These are phyloP conservation scores for Aspergillus wentii DNA, from an alignment of 495 filamentous ascomycete species.

Conservation along the genomic window DNA sequence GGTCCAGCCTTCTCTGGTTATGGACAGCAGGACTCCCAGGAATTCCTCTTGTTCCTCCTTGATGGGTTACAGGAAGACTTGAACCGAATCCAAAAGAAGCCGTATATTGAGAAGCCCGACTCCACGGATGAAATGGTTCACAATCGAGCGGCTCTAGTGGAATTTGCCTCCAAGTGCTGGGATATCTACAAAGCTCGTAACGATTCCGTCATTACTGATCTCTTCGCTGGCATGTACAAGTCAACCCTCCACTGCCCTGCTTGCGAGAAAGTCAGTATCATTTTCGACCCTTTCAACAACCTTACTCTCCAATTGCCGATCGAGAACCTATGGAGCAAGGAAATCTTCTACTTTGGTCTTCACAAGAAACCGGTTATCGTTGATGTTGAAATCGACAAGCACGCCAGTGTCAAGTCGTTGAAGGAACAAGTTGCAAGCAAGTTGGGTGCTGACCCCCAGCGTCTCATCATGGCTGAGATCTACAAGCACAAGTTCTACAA, in stretches of 20 bases:
- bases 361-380: constrained; percentile 62
- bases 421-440: constrained; percentile 73
- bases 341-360: constrained; percentile 70
- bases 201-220: constrained; percentile 88
- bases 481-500: constrained; percentile 80
- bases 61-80: constrained; percentile 94
- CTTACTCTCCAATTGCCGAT: constrained; percentile 86
- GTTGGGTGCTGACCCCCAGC: constrained; percentile 50
- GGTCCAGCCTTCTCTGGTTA: constrained; percentile 87
- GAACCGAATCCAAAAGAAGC: constrained; percentile 90
- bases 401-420: constrained; percentile 62
- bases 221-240: constrained; percentile 97
- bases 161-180: constrained; percentile 84
- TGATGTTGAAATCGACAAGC: constrained; percentile 82
- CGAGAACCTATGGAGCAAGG: constrained; percentile 67
- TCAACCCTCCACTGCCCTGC: constrained; percentile 88
- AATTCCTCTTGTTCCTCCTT: constrained; percentile 93
- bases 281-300: constrained; percentile 96
- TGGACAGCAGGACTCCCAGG: constrained; percentile 94
- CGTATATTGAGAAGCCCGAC: constrained; percentile 95
- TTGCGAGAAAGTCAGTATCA: constrained; percentile 95
- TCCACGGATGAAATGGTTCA: constrained; percentile 95
- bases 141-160: constrained; percentile 66
- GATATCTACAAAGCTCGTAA: constrained; percentile 89
- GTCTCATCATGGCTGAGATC: constrained; percentile 70